A percentile compares a stretch with the other conserved stretches of the same genome.
Evolutionary conservation across 306 rosid species (phyloP).

Genomic region (Dryas octopetala): DNA sequence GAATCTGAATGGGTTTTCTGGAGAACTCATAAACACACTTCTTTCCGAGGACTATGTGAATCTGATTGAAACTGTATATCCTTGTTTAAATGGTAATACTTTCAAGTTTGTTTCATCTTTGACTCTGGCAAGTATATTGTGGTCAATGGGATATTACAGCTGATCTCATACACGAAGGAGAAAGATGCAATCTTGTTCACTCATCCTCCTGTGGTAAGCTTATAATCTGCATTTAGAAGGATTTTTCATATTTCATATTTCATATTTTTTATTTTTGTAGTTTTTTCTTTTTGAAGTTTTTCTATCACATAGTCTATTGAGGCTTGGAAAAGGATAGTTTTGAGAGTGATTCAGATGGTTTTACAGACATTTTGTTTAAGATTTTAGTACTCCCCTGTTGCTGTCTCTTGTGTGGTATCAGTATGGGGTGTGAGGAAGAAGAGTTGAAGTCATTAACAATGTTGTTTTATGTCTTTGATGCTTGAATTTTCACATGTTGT

Average conservation of each 20-base stretch:
- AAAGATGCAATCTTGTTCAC: slow-evolving; percentile 22
- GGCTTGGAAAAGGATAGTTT: neutral
- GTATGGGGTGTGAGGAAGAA: neutral
- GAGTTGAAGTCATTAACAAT: neutral
- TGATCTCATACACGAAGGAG: slow-evolving; percentile 18
- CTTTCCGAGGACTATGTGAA: neutral
- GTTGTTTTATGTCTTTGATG: neutral
- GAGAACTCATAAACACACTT: neutral
- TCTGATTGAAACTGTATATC: neutral
- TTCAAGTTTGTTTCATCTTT: slow-evolving; percentile 7
- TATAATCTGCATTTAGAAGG: neutral
- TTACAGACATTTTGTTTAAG: neutral
- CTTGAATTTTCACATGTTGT: neutral
- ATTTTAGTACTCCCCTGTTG: too few relatives aligned
- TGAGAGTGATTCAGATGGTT: neutral
- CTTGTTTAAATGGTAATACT: neutral
- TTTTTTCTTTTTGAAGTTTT: neutral
- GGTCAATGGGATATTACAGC: slow-evolving; percentile 21
- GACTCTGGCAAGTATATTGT: slow-evolving; percentile 23
- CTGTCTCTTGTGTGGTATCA: neutral
- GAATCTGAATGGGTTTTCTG: neutral
- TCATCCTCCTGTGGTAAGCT: slow-evolving; percentile 20
- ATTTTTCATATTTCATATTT: neutral
- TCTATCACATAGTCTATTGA: neutral
- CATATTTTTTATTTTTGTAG: neutral